Evolutionary conservation across 768 basidiomycete genomes (phyloP), one percentile per base, ranked within the genome.

Genomic region (Russula sp.): DNA sequence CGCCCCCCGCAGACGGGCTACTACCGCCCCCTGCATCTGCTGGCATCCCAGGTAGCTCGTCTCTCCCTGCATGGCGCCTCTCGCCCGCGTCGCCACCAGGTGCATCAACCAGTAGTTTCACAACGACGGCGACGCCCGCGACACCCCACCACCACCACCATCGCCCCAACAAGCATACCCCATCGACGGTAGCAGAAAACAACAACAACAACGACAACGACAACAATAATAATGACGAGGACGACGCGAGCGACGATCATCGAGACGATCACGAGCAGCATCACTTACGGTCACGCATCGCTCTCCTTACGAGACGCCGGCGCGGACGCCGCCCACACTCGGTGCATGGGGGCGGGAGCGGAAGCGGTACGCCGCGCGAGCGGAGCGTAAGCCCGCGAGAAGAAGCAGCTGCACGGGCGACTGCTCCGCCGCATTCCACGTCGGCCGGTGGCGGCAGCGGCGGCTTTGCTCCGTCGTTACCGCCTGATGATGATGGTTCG

Each of bases 281-380:
- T n/a, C 48, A 49, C 29, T 22, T 43, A 7, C 42, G 38, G 7
- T 8, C 42, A 1, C 36, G 32, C 34, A n/a, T 48, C 1, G 10
- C 22, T 9, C 20, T 49, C 11, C 46, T 60, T 14, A 11, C 58
- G 5, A 38, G 63, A 48, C 54, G 41, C 18, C 50, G 36, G 6
- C 56, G 55, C 20, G 47, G 41, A 58, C 57, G 64, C 13, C 56
- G 41, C 25, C 25, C 25, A n/a, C 61, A 56, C 51, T 61, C 64
- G 25, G 25, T 58, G 45, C 60, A 65, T 25, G 65, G 65, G 16
- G 51, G 61, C 14, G 51, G 51, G 8, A 61, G 36, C 22, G 14
- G 43, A 20, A 46, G 45, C n/a, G n/a, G 49, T 10, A 57, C 61
- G 7, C 56, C 48, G 13, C 61, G 46, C 42, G 56, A 52, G 36